Percentiles rank a stretch among this genome's conserved stretches.
These are phyloP conservation scores for Beauveria sp. DNA, from an alignment of 2,329 filamentous ascomycete genomes.

Conservation along the genomic window DNA sequence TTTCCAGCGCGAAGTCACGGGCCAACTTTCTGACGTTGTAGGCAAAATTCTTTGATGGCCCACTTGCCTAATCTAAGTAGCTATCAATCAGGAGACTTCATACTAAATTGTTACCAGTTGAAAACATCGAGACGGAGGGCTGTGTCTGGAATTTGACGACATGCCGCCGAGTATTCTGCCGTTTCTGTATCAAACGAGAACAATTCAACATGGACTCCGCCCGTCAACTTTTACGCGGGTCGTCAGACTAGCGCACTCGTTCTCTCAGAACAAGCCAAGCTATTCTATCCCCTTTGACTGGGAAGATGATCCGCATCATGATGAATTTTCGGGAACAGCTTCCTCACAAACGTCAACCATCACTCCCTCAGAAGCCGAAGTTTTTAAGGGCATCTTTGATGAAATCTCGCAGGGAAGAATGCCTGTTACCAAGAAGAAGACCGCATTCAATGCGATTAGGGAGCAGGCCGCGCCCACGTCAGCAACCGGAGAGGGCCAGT, in stretches of 20 bases:
- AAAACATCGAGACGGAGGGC: background rate
- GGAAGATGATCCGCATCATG: slow-evolving; percentile 22
- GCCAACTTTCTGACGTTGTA: slow-evolving; percentile 13
- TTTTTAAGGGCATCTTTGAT: slow-evolving; percentile 51
- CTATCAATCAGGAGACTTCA: background rate
- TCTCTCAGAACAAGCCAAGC: slow-evolving; percentile 14
- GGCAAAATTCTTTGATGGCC: slow-evolving; percentile 4
- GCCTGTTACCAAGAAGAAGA: slow-evolving; percentile 20
- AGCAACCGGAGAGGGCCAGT: background rate
- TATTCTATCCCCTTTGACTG: slow-evolving; percentile 47
- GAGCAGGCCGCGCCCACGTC: background rate
- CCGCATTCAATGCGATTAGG: slow-evolving; percentile 1
- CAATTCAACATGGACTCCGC: slow-evolving; percentile 31
- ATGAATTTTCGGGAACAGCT: slow-evolving; percentile 16
- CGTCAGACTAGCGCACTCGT: slow-evolving; percentile 16
- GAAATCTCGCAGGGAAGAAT: slow-evolving; percentile 31
- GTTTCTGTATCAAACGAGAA: slow-evolving; percentile 67
- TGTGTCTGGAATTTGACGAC: background rate
- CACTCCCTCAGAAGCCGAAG: slow-evolving; percentile 47
- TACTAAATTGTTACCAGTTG: background rate
- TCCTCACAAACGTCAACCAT: slow-evolving; percentile 38
- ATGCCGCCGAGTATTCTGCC: slow-evolving; percentile 42
- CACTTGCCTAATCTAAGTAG: background rate
- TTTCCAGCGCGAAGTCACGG: slow-evolving; percentile 26
- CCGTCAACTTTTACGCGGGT: slow-evolving; percentile 17